A percentile compares a stretch with the other conserved stretches of the same genome.
phyloP scores from a whole-genome alignment of 257 asterid genomes.

The Forsythia viridissima region DNA sequence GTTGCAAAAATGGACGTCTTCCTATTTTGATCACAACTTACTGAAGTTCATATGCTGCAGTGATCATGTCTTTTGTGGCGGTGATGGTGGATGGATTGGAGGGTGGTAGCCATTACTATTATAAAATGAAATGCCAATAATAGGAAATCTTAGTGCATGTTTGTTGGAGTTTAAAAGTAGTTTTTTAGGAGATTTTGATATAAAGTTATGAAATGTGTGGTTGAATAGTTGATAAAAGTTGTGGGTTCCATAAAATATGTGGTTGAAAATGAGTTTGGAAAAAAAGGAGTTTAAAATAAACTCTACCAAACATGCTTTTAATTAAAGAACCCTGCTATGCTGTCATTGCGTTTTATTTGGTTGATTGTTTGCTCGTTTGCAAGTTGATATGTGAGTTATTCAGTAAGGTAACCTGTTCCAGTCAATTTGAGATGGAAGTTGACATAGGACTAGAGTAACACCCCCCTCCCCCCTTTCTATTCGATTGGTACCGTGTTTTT shows the following conservation, averaged over 20 bases:
- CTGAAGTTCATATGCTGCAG: neutral
- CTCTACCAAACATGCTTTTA: neutral
- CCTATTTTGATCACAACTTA: neutral
- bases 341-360: conserved; percentile 14
- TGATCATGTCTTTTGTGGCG: neutral
- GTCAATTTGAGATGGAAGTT: neutral
- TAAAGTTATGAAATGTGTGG: too few species aligned
- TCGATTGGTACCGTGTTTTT: conserved; percentile 5
- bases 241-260: too few species aligned
- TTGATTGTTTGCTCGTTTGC: conserved; percentile 9
- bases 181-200: too few species aligned
- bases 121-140: neutral
- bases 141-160: neutral
- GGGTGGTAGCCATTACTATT: neutral
- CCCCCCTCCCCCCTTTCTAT: conserved; percentile 1
- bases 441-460: neutral
- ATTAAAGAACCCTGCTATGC: neutral
- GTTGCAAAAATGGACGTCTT: conserved; percentile 6
- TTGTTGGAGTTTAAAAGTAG: too few species aligned
- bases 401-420: neutral
- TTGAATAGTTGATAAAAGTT: too few species aligned
- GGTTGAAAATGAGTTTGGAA: too few species aligned
- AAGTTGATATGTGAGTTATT: conserved; percentile 17
- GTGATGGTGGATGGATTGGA: neutral
- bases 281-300: too few species aligned